Evolutionary conservation across 1,284 basidiomycete species (phyloP), one percentile per base, ranked within the genome.

Genomic region (Cryptococcus maquisensis): DNA sequence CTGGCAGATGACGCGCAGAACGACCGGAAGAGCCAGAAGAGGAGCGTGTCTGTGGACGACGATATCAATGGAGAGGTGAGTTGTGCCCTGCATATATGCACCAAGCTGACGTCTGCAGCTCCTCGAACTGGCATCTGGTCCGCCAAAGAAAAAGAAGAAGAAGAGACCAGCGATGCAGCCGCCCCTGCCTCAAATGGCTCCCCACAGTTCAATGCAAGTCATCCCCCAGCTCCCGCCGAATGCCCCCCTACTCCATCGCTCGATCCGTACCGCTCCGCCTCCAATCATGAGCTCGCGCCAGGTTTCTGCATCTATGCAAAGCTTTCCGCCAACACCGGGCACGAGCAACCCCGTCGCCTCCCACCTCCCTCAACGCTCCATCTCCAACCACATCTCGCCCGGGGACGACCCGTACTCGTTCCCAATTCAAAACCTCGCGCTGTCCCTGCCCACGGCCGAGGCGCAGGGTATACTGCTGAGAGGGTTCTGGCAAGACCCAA

Each of bases 401-500:
- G 42, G 62, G 37, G 60, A 60, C 45, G 67, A 72, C 48, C 55
- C 64, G 10, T 72, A 73, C 54, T 59, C 64, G 23, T 54, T 59
- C 1, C 64, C 67, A 8, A 53, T 72, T 1, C 54, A 62, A 28
- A 60, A 63, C 1, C 56, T 74, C 24, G 57, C 69, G 40, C 52
- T 61, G n/a, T 65, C 61, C 13, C 59, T 74, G 4, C 72, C 72
- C 4, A 65, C 67, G 21, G 21, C 47, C 12, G 67, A 69, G 36
- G 70, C 66, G 18, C 69, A 71, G 48, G 56, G 52, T 20, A 72
- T 72, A 36, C 61, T 74, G 6, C 67, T 72, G 57, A 61, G 67
- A 45, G 71, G 65, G 1, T 74, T 73, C 61, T 73, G 71, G 56
- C 44, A 52, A 35, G 72, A 74, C 55, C 67, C 69, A 13, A 71